Evolutionary conservation across 306 rosid species (phyloP).

Genomic region (Castanea mollissima): DNA sequence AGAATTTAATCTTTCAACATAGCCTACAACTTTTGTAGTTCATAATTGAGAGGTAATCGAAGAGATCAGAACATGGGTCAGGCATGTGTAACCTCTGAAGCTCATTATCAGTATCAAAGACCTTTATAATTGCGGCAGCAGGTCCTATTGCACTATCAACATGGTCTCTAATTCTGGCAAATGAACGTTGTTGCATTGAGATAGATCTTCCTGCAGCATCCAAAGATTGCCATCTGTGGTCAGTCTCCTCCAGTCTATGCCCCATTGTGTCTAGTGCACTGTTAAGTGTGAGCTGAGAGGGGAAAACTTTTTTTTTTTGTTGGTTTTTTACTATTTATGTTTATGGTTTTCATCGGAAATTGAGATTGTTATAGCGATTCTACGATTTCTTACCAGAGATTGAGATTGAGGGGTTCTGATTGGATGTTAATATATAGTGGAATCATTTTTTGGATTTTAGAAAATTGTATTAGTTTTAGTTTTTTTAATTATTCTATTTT

Average conservation of each 20-base stretch:
- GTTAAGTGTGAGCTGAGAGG: too few relatives aligned
- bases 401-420: too few relatives aligned
- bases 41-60: conserved; percentile 39
- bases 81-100: conserved; percentile 46
- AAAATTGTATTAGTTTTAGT: too few relatives aligned
- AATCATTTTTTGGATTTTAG: too few relatives aligned
- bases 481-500: too few relatives aligned
- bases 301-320: too few relatives aligned
- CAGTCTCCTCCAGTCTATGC: conserved; percentile 44
- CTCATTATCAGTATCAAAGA: conserved; percentile 46
- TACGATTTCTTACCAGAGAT: too few relatives aligned
- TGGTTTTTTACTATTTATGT: too few relatives aligned
- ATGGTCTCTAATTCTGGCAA: conserved; percentile 34
- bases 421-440: too few relatives aligned
- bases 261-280: conserved; percentile 42
- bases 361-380: too few relatives aligned
- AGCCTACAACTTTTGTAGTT: conserved; percentile 47
- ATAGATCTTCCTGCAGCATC: conserved; percentile 38
- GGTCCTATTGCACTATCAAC: conserved; percentile 60
- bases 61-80: conserved; percentile 43
- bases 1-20: conserved; percentile 51
- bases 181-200: conserved; percentile 21
- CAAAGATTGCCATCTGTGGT: conserved; percentile 39
- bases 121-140: conserved; percentile 60
- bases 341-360: too few relatives aligned